Conservation (phyloP, 2,329 filamentous ascomycete genomes). For the Malbranchea zuffiana region DNA sequence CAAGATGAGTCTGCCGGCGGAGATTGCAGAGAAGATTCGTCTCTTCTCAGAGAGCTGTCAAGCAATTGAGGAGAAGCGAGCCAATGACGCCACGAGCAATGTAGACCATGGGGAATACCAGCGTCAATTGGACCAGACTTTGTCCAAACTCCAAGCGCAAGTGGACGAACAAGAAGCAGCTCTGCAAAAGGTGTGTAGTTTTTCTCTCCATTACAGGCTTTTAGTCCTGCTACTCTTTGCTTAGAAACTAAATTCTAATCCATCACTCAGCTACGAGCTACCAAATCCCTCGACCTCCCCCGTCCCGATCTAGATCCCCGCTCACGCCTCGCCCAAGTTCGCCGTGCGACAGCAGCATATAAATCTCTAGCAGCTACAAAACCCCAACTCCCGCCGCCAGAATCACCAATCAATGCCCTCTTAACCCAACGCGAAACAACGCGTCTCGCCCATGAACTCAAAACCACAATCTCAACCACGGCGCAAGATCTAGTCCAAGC, state of each 20-base stretch:
- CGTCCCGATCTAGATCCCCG: conserved; percentile 22
- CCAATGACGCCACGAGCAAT: conserved; percentile 20
- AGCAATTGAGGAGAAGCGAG: conserved; percentile 26
- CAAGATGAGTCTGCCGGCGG: conserved; percentile 9
- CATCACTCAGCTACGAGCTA: conserved; percentile 24
- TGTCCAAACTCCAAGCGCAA: conserved; percentile 53
- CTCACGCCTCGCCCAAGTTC: conserved; percentile 37
- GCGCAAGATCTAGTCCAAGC: conserved; percentile 31
- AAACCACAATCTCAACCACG: conserved; percentile 43
- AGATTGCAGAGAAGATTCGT: conserved; percentile 13
- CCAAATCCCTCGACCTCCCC: conserved; percentile 22
- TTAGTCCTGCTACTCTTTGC: too few species aligned
- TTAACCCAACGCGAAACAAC: conserved; percentile 59
- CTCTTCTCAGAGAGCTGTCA: conserved; percentile 26
- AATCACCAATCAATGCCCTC: conserved; percentile 59
- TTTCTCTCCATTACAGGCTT: neutral
- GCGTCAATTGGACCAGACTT: conserved; percentile 49
- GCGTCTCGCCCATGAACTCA: conserved; percentile 53
- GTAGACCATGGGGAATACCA: conserved; percentile 26
- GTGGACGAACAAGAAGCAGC: conserved; percentile 39
- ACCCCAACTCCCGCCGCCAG: conserved; percentile 54
- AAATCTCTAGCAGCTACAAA: conserved; percentile 50
- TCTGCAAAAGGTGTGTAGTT: conserved; percentile 33
- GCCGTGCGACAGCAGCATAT: conserved; percentile 53
- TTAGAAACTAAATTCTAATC: neutral